Base-by-base conservation (phyloP, 345 rosid genomes). In the Pistacia integerrima region DNA sequence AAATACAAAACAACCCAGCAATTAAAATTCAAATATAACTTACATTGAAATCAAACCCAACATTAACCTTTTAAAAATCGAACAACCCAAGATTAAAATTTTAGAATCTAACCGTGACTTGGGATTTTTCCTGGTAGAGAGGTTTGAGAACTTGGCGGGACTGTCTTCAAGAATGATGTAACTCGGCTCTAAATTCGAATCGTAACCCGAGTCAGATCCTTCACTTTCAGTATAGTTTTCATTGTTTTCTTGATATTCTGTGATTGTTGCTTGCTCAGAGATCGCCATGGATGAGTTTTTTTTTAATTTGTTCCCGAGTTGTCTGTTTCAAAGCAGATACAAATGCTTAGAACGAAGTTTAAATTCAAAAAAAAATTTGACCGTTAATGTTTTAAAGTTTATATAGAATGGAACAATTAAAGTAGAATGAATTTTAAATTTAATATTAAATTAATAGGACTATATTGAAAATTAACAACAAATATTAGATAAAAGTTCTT, bases 181-280 rank as follows among this genome's bases (percentile, higher is more conserved):
- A 74, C 75, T 81, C 60, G 82, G 79, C 55, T 85, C 92, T 52
- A 5, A 20, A 56, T 76, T 89, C 17, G 83, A 81, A 46, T 75
- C 82, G 33, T 38, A 76, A 14, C 49, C 87, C 0, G 76, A 30
- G 14, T 81, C 86, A 20, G 84, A 87, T 30, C 67, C 83, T 56
- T 10, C 80, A 61, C 17, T 46, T 49, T 54, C 67, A 54, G 48
- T 54, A 64, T 9, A 49, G 73, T 8, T 28, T 17, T 1, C 49
- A 11, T 79, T 74, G 11, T 8, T 7, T 16, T 62, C 44, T 28
- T 63, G 49, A 25, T 67, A 73, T 66, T 64, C 66, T 55, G 14
- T 33, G 38, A 6, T 61, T 35, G 49, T 44, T 55, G 14, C 74
- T 55, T 18, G 41, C 70, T 41, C 75, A 41, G 61, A 44, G 49